Evolutionary conservation across 345 rosid genomes (phyloP).

Genomic region (Syzygium jambos): DNA sequence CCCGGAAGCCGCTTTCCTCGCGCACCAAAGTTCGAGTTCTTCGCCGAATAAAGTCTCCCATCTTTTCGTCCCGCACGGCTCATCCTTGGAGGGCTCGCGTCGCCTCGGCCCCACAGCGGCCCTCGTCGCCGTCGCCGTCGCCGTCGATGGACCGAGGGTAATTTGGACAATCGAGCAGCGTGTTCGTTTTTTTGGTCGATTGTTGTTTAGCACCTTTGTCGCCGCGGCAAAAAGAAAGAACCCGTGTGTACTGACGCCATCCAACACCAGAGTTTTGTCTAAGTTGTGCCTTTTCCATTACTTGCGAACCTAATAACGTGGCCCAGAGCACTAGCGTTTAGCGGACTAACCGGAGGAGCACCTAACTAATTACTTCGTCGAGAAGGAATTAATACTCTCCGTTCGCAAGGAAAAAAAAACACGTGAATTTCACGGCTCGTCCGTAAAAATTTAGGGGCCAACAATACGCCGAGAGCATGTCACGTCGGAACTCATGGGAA

Average conservation of each 20-base stretch:
- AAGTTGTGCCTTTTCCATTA: neutral
- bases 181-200: neutral
- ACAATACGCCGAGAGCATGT: neutral
- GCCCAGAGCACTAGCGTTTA: no score
- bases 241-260: neutral
- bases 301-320: neutral
- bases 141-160: neutral
- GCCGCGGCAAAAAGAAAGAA: neutral
- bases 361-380: neutral
- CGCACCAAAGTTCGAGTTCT: neutral
- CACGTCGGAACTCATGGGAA: neutral
- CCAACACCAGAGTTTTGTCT: neutral
- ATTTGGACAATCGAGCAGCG: neutral
- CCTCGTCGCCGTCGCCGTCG: neutral
- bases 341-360: neutral
- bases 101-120: neutral
- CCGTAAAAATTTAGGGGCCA: neutral
- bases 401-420: neutral
- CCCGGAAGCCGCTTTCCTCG: neutral
- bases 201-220: neutral
- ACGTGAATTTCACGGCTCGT: neutral
- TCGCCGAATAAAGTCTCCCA: neutral
- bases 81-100: neutral
- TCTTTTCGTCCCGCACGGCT: accelerated
- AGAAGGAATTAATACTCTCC: neutral